Conservation (phyloP, 2,329 filamentous ascomycete species). For the Alternaria panax region DNA sequence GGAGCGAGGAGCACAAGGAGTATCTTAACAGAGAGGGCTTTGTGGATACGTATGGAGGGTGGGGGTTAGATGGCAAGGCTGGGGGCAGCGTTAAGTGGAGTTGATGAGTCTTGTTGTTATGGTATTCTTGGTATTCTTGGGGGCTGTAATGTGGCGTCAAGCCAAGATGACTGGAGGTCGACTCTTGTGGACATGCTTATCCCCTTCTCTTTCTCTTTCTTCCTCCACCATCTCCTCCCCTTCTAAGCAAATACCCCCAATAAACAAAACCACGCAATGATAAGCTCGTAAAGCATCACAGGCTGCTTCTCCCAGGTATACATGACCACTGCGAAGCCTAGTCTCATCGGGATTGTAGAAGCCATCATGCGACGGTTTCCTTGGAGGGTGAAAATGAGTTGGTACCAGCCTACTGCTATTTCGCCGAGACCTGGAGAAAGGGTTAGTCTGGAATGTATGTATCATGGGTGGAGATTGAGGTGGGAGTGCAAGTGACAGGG, state of each 20-base stretch:
- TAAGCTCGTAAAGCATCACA: slow-evolving; percentile 7
- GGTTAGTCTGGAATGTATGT: neutral
- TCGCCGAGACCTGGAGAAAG: slow-evolving; percentile 15
- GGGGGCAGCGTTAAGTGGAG: slow-evolving; percentile 38
- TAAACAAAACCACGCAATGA: slow-evolving; percentile 10
- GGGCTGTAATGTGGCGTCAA: too few relatives aligned
- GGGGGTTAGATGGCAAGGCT: slow-evolving; percentile 35
- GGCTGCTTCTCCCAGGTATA: slow-evolving; percentile 5
- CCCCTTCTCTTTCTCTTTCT: neutral
- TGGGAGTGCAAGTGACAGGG: too few relatives aligned
- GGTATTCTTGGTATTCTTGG: neutral
- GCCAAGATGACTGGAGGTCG: too few relatives aligned
- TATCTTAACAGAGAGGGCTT: slow-evolving; percentile 52
- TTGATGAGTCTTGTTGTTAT: slow-evolving; percentile 2
- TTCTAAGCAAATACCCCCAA: slow-evolving; percentile 4
- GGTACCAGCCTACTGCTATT: slow-evolving; percentile 23
- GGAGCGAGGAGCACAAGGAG: slow-evolving; percentile 46
- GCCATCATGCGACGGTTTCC: slow-evolving; percentile 13
- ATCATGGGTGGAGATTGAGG: neutral
- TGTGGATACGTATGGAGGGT: slow-evolving; percentile 43
- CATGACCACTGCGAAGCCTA: slow-evolving; percentile 11
- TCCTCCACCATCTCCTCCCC: neutral
- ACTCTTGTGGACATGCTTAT: neutral
- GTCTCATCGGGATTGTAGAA: slow-evolving; percentile 13
- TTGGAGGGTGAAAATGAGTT: slow-evolving; percentile 20